These are phyloP conservation scores for Agarophyton chilense DNA, from an alignment of 23 red algal species.

Conservation along the genomic window DNA sequence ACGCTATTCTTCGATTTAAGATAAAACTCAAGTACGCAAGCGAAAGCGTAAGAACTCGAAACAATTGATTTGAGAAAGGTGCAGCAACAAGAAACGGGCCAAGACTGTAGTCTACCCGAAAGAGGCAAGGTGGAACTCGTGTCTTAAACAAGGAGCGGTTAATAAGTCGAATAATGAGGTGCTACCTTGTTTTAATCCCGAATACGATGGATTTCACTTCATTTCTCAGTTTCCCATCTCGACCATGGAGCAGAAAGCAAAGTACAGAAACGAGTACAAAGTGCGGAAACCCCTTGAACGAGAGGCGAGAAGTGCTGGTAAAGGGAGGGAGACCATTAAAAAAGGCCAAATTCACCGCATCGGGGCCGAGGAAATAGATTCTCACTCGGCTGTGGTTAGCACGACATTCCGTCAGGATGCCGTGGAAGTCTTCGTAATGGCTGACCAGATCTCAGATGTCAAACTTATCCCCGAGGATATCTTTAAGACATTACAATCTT, in stretches of 20 bases:
- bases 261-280: background rate
- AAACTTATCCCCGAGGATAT: background rate
- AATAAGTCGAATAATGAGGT: no score
- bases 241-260: background rate
- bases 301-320: no score
- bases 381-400: background rate
- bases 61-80: no score
- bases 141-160: no score
- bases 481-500: no score
- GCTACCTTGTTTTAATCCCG: conserved; percentile 37
- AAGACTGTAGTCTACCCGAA: background rate
- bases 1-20: no score
- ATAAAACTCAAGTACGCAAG: no score
- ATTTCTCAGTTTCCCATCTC: background rate
- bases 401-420: background rate
- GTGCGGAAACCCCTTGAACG: background rate
- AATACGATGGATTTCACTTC: conserved; percentile 5
- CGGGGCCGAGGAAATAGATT: background rate
- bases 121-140: no score
- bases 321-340: no score
- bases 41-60: no score
- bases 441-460: conserved; percentile 4
- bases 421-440: background rate
- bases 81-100: no score
- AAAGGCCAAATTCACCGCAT: background rate